Conservation (phyloP, 371 early-diverging fungal genomes). For the Umbelopsis sp. region DNA sequence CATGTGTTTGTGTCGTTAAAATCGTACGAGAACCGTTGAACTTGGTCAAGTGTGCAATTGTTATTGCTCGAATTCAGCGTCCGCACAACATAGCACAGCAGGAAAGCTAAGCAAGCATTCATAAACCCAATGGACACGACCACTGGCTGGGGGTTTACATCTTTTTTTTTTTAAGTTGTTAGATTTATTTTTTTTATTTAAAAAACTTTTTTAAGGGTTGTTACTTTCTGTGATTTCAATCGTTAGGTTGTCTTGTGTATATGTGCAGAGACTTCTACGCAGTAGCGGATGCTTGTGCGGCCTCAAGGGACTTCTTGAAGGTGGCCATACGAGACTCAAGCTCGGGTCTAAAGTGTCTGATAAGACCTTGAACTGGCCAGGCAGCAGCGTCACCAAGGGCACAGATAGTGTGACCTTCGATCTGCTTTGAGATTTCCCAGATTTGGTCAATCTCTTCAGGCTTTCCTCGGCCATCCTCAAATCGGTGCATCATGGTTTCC, state of each 20-base stretch:
- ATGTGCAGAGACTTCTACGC: slow-evolving; percentile 19
- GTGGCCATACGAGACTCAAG: slow-evolving; percentile 84
- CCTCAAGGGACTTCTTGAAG: slow-evolving; percentile 42
- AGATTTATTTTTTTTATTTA: not conserved
- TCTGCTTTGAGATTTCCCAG: slow-evolving; percentile 90
- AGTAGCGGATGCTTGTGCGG: slow-evolving; percentile 19
- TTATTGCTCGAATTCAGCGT: too few species aligned
- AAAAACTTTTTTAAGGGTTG: not conserved
- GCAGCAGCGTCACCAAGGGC: slow-evolving; percentile 98
- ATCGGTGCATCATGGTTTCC: slow-evolving; percentile 93
- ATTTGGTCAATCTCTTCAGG: slow-evolving; percentile 86
- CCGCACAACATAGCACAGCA: too few species aligned
- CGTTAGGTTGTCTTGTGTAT: slow-evolving; percentile 9
- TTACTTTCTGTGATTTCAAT: not conserved
- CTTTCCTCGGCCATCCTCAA: slow-evolving; percentile 87
- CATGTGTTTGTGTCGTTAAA: too few species aligned
- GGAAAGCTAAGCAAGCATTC: too few species aligned
- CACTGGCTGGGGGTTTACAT: too few species aligned
- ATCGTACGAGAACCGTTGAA: too few species aligned
- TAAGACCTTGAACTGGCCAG: slow-evolving; percentile 95
- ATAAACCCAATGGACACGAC: too few species aligned
- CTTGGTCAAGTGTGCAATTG: too few species aligned
- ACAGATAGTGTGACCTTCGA: slow-evolving; percentile 98
- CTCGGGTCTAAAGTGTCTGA: slow-evolving; percentile 94
- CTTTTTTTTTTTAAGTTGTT: too few species aligned